Conservation (phyloP, 2,329 filamentous ascomycete genomes). For the Ceratocystis huliohia region DNA sequence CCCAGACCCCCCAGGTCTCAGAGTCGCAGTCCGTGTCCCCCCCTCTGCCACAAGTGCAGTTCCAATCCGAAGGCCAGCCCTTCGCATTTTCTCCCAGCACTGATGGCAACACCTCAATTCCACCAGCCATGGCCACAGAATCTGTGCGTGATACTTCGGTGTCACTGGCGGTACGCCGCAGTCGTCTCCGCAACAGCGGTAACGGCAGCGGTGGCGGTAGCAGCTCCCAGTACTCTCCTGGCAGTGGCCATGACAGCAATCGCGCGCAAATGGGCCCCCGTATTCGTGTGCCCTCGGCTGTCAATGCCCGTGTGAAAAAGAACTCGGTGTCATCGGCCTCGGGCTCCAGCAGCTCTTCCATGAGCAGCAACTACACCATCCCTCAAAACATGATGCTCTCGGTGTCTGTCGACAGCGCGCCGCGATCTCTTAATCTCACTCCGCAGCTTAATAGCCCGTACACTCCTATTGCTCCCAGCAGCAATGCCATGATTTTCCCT, state of each 20-base stretch:
- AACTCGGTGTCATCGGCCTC: slow-evolving; percentile 1
- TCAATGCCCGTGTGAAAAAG: slow-evolving; percentile 2
- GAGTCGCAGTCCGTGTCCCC: not conserved
- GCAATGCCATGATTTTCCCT: not conserved
- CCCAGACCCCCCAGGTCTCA: not conserved
- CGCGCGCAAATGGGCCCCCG: not conserved
- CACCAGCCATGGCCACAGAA: slow-evolving; percentile 21
- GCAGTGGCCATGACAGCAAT: not conserved
- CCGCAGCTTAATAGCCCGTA: slow-evolving; percentile 1
- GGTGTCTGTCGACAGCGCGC: not conserved
- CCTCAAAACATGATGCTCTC: not conserved
- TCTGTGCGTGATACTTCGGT: slow-evolving; percentile 23
- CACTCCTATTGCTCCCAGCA: not conserved
- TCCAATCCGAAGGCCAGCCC: not conserved
- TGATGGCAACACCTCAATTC: not conserved
- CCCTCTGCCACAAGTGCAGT: not conserved
- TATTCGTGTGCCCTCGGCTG: slow-evolving; percentile 3
- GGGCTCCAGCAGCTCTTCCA: not conserved
- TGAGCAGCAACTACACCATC: not conserved
- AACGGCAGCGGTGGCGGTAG: not conserved
- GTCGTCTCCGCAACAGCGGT: slow-evolving; percentile 11
- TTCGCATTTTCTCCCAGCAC: not conserved
- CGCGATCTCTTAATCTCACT: not conserved
- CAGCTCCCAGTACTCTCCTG: not conserved
- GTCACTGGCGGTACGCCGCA: slow-evolving; percentile 20